Percentiles rank a stretch among this genome's conserved stretches.
These are phyloP conservation scores for Gnomoniopsis sp. DNA, from an alignment of 2,329 filamentous ascomycete genomes.

Conservation along the genomic window DNA sequence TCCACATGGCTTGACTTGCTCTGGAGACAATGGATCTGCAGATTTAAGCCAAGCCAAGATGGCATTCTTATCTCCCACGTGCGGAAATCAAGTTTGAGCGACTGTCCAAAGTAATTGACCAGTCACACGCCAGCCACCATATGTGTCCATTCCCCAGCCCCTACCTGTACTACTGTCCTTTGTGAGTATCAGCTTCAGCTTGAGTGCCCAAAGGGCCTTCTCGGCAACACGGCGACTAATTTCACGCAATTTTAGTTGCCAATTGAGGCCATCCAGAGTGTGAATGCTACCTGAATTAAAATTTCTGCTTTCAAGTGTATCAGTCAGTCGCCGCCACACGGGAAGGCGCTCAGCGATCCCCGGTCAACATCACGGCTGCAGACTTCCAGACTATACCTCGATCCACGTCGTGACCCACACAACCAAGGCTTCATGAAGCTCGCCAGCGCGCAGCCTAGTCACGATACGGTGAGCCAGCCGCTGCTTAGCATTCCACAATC, in stretches of 20 bases:
- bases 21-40: background rate
- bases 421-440: constrained; percentile 2
- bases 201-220: too few species aligned
- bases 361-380: background rate
- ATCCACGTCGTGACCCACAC: background rate
- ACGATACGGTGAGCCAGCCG: background rate
- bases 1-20: background rate
- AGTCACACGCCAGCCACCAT: background rate
- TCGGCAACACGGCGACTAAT: too few species aligned
- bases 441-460: background rate
- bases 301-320: background rate
- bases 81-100: background rate
- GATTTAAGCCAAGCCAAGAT: constrained; percentile 1
- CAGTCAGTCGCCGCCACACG: background rate
- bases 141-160: too few species aligned
- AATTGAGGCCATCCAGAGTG: too few species aligned
- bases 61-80: background rate
- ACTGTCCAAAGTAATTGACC: background rate
- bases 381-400: background rate
- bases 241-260: too few species aligned
- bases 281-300: too few species aligned
- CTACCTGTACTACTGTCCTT: too few species aligned
- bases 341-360: background rate
- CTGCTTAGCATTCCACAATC: background rate
- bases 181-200: too few species aligned